Evolutionary conservation across 2,329 filamentous ascomycete species (phyloP), one percentile per base, ranked within the genome.

Genomic region (Exophiala viscosa): DNA sequence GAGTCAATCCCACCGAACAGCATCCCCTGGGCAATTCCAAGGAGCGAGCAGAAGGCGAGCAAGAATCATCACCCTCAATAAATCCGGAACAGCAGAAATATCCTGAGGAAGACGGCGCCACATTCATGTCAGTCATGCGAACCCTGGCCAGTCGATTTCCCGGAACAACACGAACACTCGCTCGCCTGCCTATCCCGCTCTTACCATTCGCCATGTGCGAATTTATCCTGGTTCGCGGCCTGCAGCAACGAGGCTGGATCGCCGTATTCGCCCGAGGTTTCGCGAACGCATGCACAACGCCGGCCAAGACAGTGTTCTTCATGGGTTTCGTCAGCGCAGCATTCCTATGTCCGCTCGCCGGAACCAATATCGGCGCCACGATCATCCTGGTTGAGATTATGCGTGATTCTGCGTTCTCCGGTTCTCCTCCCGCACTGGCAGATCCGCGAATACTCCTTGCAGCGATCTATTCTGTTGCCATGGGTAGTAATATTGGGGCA

Each of bases 351-450:
- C 60, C 60, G 0, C 54, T 63, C 10, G 60, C 60, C 3, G 60
- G 60, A 9, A 63, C 60, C 20, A 63, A 63, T 31, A 63, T 63
- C 39, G 60, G 60, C n/a, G 60, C 60, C 17, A 63, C 60, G 9
- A 63, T 63, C 48, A 60, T 63, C 47, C 54, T 63, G n/a, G 60
- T 63, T n/a, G 60, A 63, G 43, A 61, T 63, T 35, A 48, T 63
- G 35, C 59, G 60, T 31, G 44, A 60, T 44, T 45, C 55, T 7
- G 54, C 50, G 11, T 63, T 63, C 40, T 46, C 52, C 13, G 38
- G 50, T 17, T 53, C 54, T 7, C 20, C 38, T 14, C 41, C 55
- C 23, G 52, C 59, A 6, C 43, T 43, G 18, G 47, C 42, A 2
- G 59, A 61, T 15, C 47, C 18, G 14, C 45, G 53, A 14, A 50